phyloP scores from a whole-genome alignment of 306 rosid genomes.

The Vigna nakashimae region DNA sequence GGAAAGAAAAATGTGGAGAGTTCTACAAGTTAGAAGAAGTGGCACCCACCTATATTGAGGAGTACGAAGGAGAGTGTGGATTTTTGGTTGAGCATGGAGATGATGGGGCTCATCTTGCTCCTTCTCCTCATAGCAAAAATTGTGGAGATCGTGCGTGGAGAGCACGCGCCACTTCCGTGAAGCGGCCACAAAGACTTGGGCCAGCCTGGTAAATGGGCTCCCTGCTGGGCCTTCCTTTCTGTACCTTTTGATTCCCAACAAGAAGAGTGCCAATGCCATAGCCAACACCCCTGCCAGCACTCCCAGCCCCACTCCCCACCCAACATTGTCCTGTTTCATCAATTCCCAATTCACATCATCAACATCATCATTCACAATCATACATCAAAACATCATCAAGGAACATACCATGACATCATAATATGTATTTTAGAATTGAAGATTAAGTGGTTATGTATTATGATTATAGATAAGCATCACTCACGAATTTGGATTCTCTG shows the following conservation, averaged over 20 bases:
- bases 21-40: neutral
- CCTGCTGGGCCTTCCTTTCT: conserved; percentile 54
- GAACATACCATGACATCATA: neutral
- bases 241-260: conserved; percentile 64
- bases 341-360: neutral
- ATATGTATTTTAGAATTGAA: too few species aligned
- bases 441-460: too few species aligned
- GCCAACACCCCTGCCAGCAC: conserved; percentile 63
- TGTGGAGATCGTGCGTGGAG: conserved; percentile 1
- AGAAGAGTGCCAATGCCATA: conserved; percentile 54
- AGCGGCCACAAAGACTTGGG: conserved; percentile 66
- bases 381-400: neutral
- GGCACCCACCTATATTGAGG: conserved; percentile 62
- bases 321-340: conserved; percentile 62
- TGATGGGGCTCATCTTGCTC: conserved; percentile 23
- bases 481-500: too few species aligned
- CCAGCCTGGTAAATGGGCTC: conserved; percentile 68
- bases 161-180: conserved; percentile 61
- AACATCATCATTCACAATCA: conserved; percentile 2
- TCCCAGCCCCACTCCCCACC: conserved; percentile 75
- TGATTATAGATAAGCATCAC: too few species aligned
- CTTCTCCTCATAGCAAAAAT: conserved; percentile 44
- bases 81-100: conserved; percentile 35
- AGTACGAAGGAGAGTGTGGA: conserved; percentile 48
- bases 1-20: neutral